These are phyloP conservation scores for Epichloe amarillans DNA, from an alignment of 2,329 filamentous ascomycete species.

Conservation along the genomic window DNA sequence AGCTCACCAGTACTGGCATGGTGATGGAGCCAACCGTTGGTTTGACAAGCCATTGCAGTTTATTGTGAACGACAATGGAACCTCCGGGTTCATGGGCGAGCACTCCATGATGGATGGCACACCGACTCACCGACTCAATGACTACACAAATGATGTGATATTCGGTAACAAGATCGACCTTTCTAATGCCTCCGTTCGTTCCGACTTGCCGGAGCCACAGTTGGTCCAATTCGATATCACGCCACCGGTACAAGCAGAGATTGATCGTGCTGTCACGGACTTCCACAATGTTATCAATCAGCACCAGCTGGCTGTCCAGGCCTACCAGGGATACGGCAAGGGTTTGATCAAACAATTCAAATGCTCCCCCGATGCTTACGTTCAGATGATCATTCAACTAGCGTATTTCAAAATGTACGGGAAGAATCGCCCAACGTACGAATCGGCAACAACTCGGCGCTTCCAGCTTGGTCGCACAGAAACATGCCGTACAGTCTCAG, in stretches of 20 bases:
- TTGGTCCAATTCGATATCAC: slow-evolving; percentile 68
- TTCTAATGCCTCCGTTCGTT: slow-evolving; percentile 62
- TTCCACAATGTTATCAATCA: slow-evolving; percentile 71
- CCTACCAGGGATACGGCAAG: slow-evolving; percentile 96
- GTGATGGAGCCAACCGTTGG: slow-evolving; percentile 90
- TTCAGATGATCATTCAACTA: slow-evolving; percentile 97
- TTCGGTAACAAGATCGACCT: slow-evolving; percentile 92
- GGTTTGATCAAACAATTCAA: slow-evolving; percentile 99
- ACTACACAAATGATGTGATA: slow-evolving; percentile 84
- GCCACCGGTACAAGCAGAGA: slow-evolving; percentile 59
- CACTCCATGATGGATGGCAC: slow-evolving; percentile 99
- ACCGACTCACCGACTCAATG: slow-evolving; percentile 90
- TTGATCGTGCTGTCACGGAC: slow-evolving; percentile 64
- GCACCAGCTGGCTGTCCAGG: slow-evolving; percentile 86
- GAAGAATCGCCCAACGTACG: slow-evolving; percentile 93
- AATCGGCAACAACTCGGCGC: slow-evolving; percentile 84
- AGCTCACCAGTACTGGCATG: slow-evolving; percentile 94
- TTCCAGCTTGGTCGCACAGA: slow-evolving; percentile 96
- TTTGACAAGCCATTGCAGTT: slow-evolving; percentile 98
- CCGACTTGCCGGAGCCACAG: slow-evolving; percentile 69
- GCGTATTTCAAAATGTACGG: slow-evolving; percentile 99
- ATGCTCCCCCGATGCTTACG: slow-evolving; percentile 92
- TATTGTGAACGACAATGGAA: slow-evolving; percentile 96
- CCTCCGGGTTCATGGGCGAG: slow-evolving; percentile 93
- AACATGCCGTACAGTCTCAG: slow-evolving; percentile 83